Base-by-base conservation (phyloP, 345 rosid genomes). In the Hypericum perforatum region DNA sequence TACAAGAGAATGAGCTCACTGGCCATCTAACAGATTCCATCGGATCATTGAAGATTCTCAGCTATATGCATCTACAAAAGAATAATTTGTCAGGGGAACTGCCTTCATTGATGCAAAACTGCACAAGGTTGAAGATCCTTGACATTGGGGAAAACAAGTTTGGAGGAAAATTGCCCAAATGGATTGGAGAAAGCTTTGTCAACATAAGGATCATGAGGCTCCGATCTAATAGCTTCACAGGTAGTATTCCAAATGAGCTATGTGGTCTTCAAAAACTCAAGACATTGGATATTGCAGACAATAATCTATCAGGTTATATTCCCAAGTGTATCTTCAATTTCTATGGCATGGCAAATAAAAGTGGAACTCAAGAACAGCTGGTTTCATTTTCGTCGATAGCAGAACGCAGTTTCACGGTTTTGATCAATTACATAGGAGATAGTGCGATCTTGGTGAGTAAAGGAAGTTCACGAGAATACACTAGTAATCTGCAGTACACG, bases 21-120 rank as follows among this genome's bases (percentile, higher is more conserved):
- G 67, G 67, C 13, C 12, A 29, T 2, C 46, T 63, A n/a, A 56
- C 61, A n/a, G 13, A 15, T 37, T 52, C 55, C 37, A 36, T 52
- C 8, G 55, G 55, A 12, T 36, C 39, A 7, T 9, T 52, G 13
- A 13, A 13, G 11, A 37, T 41, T 8, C 55, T 52, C 3, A 32
- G 16, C 41, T 13, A n/a, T 8, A 13, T 52, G 15, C 39, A 36
- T 40, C n/a, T 52, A 16, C 37, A 41, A 9, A 52, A 14, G 13
- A 52, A 51, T 15, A 13, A 10, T 6, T 16, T 52, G 8, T 40
- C 8, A n/a, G 43, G 55, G 39, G 55, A 52, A 38, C 37, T 52
- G n/a, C 55, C 55, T 52, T 37, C 55, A 11, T 52, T 42, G 41
- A 11, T 52, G 55, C 16, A 52, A 13, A 52, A 52, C 12, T 37